phyloP scores from a whole-genome alignment of 2,329 filamentous ascomycete genomes.

The Penicillium sp. region DNA sequence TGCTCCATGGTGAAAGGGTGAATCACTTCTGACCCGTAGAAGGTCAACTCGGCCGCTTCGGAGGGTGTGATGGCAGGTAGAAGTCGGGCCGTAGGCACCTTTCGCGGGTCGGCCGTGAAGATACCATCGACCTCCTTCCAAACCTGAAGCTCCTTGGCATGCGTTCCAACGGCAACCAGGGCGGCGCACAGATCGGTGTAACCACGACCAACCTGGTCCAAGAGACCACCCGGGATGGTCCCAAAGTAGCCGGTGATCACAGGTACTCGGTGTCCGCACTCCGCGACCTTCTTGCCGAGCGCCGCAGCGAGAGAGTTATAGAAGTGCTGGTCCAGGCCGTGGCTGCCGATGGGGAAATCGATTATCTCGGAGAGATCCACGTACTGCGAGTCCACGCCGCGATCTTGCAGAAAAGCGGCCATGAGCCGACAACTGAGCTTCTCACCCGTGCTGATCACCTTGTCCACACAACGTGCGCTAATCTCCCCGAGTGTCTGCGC shows the following conservation, averaged over 20 bases:
- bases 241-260: slow-evolving; percentile 95
- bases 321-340: slow-evolving; percentile 68
- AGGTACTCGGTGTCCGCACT: slow-evolving; percentile 70
- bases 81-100: slow-evolving; percentile 91
- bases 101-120: slow-evolving; percentile 82
- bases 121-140: slow-evolving; percentile 99
- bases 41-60: slow-evolving; percentile 94
- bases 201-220: slow-evolving; percentile 89
- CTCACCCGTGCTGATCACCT: slow-evolving; percentile 93
- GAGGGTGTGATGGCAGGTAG: slow-evolving; percentile 86
- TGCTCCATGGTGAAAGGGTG: slow-evolving; percentile 99
- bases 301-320: slow-evolving; percentile 67
- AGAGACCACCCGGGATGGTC: slow-evolving; percentile 83
- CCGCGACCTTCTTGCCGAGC: slow-evolving; percentile 66
- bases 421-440: slow-evolving; percentile 94
- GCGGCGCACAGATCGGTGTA: slow-evolving; percentile 97
- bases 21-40: slow-evolving; percentile 94
- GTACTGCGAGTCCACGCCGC: slow-evolving; percentile 82
- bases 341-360: slow-evolving; percentile 61
- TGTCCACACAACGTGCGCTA: slow-evolving; percentile 77
- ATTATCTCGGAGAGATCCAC: slow-evolving; percentile 86
- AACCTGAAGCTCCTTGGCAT: slow-evolving; percentile 87
- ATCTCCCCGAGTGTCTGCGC: slow-evolving; percentile 69
- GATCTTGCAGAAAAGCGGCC: slow-evolving; percentile 79
- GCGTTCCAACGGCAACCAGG: slow-evolving; percentile 84